Percentiles rank a stretch among this genome's conserved stretches.
These are phyloP conservation scores for Mycena vulgaris DNA, from an alignment of 768 basidiomycete genomes.

Conservation along the genomic window DNA sequence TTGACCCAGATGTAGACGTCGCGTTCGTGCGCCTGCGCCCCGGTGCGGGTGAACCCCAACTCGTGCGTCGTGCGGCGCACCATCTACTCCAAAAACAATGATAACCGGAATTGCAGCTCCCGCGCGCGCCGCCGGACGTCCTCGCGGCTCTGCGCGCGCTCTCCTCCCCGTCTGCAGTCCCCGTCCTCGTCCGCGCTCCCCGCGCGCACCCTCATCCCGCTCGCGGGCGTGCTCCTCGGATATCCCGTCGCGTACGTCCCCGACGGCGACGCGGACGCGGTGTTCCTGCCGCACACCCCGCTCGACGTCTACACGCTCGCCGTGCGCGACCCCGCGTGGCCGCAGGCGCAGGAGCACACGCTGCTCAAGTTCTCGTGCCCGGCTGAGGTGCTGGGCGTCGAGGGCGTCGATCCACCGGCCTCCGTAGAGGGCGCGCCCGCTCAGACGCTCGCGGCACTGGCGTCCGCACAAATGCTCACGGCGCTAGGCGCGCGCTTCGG, in stretches of 20 bases:
- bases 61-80: conserved; percentile 16
- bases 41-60: conserved; percentile 29
- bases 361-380: conserved; percentile 76
- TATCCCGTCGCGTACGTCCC: conserved; percentile 72
- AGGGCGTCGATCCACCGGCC: no score
- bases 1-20: conserved; percentile 13
- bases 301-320: conserved; percentile 68
- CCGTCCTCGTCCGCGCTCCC: conserved; percentile 44
- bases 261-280: conserved; percentile 36
- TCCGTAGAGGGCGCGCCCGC: no score
- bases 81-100: background rate
- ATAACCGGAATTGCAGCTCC: conserved; percentile 33
- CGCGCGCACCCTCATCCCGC: conserved; percentile 57
- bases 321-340: conserved; percentile 38
- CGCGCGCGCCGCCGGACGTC: conserved; percentile 36
- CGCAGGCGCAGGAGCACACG: conserved; percentile 48
- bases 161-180: conserved; percentile 44
- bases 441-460: conserved; percentile 42
- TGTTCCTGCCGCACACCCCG: conserved; percentile 61
- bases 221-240: conserved; percentile 73
- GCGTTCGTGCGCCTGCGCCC: conserved; percentile 26
- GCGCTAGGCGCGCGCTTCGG: conserved; percentile 53
- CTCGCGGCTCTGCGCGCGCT: conserved; percentile 4
- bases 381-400: no score
- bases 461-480: conserved; percentile 45